Evolutionary conservation across 2,329 filamentous ascomycete species (phyloP), one percentile per base, ranked within the genome.

Genomic region (Epichloe uncinata): DNA sequence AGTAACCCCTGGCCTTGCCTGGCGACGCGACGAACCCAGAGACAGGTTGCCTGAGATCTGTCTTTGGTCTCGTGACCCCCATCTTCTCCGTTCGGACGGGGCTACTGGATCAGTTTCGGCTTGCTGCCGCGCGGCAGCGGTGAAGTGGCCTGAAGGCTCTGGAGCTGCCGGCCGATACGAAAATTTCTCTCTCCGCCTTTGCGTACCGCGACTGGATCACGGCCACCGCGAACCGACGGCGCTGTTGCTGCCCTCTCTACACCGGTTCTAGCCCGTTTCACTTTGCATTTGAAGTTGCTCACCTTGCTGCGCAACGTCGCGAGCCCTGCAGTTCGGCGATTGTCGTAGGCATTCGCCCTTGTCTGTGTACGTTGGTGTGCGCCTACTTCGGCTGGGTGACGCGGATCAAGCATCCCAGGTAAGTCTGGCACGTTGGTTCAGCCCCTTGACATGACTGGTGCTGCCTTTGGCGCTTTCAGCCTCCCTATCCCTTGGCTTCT

Each of bases 161-260:
- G 42, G 47, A 38, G 50, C 47, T 53, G 52, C 55, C 54, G 54
- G 55, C 52, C 52, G 56, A 54, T 53, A 58, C 59, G 60, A 66
- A 65, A 65, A 61, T 61, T 63, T 66, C 60, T 62, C 55, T 56
- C 55, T 44, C 60, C 55, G 48, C 55, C n/a, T 18, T 20, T 56
- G 56, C 54, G 53, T 57, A 16, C 26, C 49, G 47, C 51, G 26
- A 52, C 55, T 52, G 52, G 53, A 50, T 45, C 44, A 50, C 52
- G 54, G 54, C 53, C 52, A 53, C 52, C 48, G 52, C 53, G 56
- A 50, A 34, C 40, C 33, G 42, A 50, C 48, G 36, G 42, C 48
- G 48, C 45, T 22, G 34, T 46, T 18, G 30, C 30, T 45, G 5
- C 26, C 22, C 48, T 34, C 46, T 16, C 42, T 36, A 36, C 41